A percentile compares a stretch with the other conserved stretches of the same genome.
These are phyloP conservation scores for Acaromyces ingoldii DNA, from an alignment of 1,284 basidiomycete species.

Conservation along the genomic window DNA sequence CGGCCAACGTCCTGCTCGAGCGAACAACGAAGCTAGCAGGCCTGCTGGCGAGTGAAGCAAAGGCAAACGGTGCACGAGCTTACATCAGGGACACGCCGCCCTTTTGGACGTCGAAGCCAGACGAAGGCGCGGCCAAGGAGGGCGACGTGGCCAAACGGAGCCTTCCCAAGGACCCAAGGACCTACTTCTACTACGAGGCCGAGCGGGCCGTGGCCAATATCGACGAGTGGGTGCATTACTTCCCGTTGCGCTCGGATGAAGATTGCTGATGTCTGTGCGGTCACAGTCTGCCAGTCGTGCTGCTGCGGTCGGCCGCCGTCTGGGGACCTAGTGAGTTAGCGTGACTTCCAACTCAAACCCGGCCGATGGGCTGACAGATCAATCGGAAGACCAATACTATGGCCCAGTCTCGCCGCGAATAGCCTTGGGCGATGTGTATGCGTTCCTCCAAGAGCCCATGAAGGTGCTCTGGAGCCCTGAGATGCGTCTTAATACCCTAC, in stretches of 20 bases:
- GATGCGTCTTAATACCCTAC: slow-evolving; percentile 26
- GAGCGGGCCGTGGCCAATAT: slow-evolving; percentile 30
- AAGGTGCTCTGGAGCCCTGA: slow-evolving; percentile 32
- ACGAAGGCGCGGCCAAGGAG: slow-evolving; percentile 20
- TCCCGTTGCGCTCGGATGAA: too few relatives aligned
- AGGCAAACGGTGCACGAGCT: slow-evolving; percentile 17
- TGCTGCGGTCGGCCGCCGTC: slow-evolving; percentile 27
- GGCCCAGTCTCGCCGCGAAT: slow-evolving; percentile 17
- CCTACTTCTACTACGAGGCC: slow-evolving; percentile 37
- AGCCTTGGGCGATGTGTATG: slow-evolving; percentile 21
- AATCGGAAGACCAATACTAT: slow-evolving; percentile 14
- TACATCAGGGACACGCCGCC: slow-evolving; percentile 29
- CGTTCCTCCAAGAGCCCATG: slow-evolving; percentile 17
- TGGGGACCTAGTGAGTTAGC: slow-evolving; percentile 24
- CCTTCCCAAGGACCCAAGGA: slow-evolving; percentile 15
- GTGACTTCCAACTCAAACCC: too few relatives aligned
- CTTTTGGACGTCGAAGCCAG: slow-evolving; percentile 23
- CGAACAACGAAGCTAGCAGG: slow-evolving; percentile 28
- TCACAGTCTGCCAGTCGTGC: slow-evolving; percentile 21
- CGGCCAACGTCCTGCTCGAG: slow-evolving; percentile 27
- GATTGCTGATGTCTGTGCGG: neutral
- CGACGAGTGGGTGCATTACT: slow-evolving; percentile 1
- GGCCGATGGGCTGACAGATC: too few relatives aligned
- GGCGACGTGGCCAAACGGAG: slow-evolving; percentile 1
- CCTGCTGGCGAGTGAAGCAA: slow-evolving; percentile 19